Base-by-base conservation (phyloP, 805 yeast species). In the Kuraishia floccosa region DNA sequence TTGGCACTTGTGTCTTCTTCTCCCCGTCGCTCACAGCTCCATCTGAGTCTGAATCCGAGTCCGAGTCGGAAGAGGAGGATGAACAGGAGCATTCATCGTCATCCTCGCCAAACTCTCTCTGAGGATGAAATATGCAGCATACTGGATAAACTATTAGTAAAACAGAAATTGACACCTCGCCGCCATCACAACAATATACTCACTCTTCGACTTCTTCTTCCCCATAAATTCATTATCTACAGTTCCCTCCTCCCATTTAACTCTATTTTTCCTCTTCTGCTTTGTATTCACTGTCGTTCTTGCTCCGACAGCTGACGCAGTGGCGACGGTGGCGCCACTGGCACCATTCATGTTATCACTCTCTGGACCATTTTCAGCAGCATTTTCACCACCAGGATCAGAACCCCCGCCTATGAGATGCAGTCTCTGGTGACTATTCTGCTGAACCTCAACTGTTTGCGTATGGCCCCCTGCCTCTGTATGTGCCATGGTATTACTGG, bases 201-300 rank as follows among this genome's bases (percentile, higher is more conserved):
- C 38, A 60, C 65, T 79, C 53, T 89, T 89, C 9, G 94, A 72
- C 49, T 85, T 86, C 60, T 91, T 91, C 58, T 73, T 83, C 47
- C 79, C 70, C 81, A 91, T 63, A 47, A 81, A 56, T 55, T 89
- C 98, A 50, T 89, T 89, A 51, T 89, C 97, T 4, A 91, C 65
- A 3, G 84, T 87, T 28, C 77, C 94, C 23, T 79, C 82, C 6
- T 76, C 64, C 96, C 96, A 89, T 31, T 74, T 64, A 0, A 89
- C 96, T 25, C 69, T 63, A 9, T 74, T 64, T 31, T 65, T 56
- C 5, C 37, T 15, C 25, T 38, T 35, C 13, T 28, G 6, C 24
- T 20, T 21, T 17, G n/a, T 26, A n/a, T 23, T 24, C 9, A 14
- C 17, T 3, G 22, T 11, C 7, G 33, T 12, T n/a, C n/a, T n/a